A percentile compares a stretch with the other conserved stretches of the same genome.
Conservation (phyloP, 1,284 basidiomycete genomes). For the Entoloma clypeatum region DNA sequence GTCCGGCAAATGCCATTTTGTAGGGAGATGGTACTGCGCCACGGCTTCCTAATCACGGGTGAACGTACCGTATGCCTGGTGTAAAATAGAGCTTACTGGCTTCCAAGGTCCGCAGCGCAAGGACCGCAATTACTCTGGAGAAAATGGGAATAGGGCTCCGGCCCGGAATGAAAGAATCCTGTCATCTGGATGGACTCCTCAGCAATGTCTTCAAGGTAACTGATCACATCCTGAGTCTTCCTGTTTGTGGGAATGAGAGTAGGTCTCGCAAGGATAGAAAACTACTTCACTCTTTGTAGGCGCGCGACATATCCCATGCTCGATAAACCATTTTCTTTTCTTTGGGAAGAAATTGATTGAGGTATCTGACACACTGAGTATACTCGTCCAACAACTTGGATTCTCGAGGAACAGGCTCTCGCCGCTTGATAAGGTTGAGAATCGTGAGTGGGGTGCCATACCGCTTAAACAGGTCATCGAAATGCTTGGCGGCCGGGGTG, state of each 20-base stretch:
- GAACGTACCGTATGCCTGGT: too few species aligned
- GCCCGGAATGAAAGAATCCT: conserved; percentile 89
- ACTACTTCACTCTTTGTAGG: conserved; percentile 78
- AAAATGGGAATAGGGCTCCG: conserved; percentile 71
- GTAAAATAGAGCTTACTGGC: conserved; percentile 34
- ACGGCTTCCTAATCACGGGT: conserved; percentile 31
- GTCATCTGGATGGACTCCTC: conserved; percentile 92
- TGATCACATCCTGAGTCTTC: conserved; percentile 94
- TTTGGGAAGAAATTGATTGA: conserved; percentile 92
- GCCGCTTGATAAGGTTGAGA: conserved; percentile 93
- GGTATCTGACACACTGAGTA: conserved; percentile 86
- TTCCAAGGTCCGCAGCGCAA: too few species aligned
- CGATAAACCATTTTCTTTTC: conserved; percentile 89
- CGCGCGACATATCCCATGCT: conserved; percentile 95
- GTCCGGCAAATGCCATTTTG: conserved; percentile 91
- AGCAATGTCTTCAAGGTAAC: conserved; percentile 92
- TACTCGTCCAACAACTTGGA: conserved; percentile 93
- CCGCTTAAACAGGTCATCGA: conserved; percentile 86
- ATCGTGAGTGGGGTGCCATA: conserved; percentile 92
- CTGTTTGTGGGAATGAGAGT: conserved; percentile 35
- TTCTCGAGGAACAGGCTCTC: conserved; percentile 81
- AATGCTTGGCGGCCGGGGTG: conserved; percentile 89
- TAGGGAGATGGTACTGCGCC: conserved; percentile 70
- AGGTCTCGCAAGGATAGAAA: background rate
- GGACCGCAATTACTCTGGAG: conserved; percentile 43